Evolutionary conservation across 169 alveolate genomes (phyloP).

Genomic region (Cryptosporidium xiaoi): DNA sequence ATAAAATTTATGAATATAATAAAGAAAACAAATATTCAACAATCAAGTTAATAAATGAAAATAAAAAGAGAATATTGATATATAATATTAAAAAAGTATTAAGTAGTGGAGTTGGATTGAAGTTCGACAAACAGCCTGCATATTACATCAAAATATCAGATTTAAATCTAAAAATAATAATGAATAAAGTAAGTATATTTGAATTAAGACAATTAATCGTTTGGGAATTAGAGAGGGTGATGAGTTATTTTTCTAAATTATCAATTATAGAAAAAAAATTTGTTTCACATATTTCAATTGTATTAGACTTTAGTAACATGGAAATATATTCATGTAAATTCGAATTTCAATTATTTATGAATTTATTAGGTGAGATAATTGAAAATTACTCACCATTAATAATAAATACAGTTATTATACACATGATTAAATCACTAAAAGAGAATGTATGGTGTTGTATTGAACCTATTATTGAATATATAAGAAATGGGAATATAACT

Average conservation of each 20-base stretch:
- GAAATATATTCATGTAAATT: conserved; percentile 10
- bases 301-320: conserved; percentile 44
- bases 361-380: conserved; percentile 31
- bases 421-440: conserved; percentile 25
- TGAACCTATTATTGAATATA: conserved; percentile 8
- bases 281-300: conserved; percentile 55
- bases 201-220: conserved; percentile 54
- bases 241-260: conserved; percentile 34
- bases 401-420: conserved; percentile 38
- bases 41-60: conserved; percentile 30
- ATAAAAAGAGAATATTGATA: conserved; percentile 35
- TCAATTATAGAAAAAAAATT: conserved; percentile 22
- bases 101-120: conserved; percentile 57
- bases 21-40: conserved; percentile 5
- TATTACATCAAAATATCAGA: conserved; percentile 46
- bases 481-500: not conserved
- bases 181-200: not conserved
- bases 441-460: conserved; percentile 48
- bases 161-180: conserved; percentile 33
- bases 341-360: conserved; percentile 65
- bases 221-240: conserved; percentile 63
- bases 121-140: conserved; percentile 46
- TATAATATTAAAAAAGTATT: conserved; percentile 27
- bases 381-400: conserved; percentile 53
- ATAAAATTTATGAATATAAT: conserved; percentile 8